Base-by-base conservation (phyloP, 352 stramenopile species). In the Phytophthora idaei region DNA sequence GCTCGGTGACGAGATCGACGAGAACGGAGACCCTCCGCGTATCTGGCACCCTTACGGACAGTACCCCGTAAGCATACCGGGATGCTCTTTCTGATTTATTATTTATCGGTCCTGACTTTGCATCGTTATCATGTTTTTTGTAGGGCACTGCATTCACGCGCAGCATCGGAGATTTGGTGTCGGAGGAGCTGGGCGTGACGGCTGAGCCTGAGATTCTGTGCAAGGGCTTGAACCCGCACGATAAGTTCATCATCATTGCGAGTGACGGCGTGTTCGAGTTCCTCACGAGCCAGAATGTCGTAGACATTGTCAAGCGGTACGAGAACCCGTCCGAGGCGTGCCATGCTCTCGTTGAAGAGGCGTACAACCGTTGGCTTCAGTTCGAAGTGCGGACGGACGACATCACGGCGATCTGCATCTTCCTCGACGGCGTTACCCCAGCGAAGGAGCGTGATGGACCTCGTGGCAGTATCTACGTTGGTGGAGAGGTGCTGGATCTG, bases 71-170 rank as follows among this genome's bases (percentile, higher is more conserved):
- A 54, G 76, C 39, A 47, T 5, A 42, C 9, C 10, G 12, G 25
- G 2, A 36, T 42, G 53, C 29, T 42, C 37, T 50, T 25, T 15
- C 37, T 64, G 54, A 58, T 69, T 65, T 69, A 49, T 50, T 25
- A 17, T 21, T 57, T 52, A 5, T 54, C 44, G 8, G 48, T 36
- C 9, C 60, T 76, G 57, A 66, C 47, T 61, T 44, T 54, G 25
- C 53, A 61, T 61, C 28, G 25, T 63, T 3, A 15, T 54, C 34
- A 51, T 44, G 45, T 47, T 61, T 58, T 60, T 58, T 66, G 27
- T 62, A 93, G 85, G 98, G 98, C 34, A 99, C 97, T 49, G 97
- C 98, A 12, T 99, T 99, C 77, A 99, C 97, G n/a, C 86, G 98
- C 32, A 98, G 86, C 69, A 92, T 99, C 34, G 98, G 98, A 21